Base-by-base conservation (phyloP, 495 filamentous ascomycete genomes). In the Talaromyces borbonicus region DNA sequence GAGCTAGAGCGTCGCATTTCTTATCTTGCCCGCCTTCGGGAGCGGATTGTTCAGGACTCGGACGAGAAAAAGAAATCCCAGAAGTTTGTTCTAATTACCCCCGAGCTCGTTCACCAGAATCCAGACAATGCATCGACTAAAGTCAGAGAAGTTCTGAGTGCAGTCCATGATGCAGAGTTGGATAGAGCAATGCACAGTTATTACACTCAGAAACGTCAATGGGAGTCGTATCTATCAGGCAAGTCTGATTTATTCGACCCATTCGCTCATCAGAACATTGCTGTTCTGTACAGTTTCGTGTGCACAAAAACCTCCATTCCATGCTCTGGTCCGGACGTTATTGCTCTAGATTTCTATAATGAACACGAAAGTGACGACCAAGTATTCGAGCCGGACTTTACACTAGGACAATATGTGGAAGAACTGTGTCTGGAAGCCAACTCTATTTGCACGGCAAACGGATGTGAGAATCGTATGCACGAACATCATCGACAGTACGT, bases 401-500 rank as follows among this genome's bases (percentile, higher is more conserved):
- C 93, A 0, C 68, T 99, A 30, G 93, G 93, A 0, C 90, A 95
- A 57, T 99, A 92, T 61, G 85, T 99, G 14, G 90, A 99, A 56
- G 86, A 95, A 54, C 61, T 97, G 5, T 95, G 87, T 60, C 66
- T 83, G 27, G 73, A 75, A 49, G 84, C 85, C 2, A 78, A 84
- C 54, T 73, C 77, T 5, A 67, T 80, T 3, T 99, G 93, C 58
- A 81, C 76, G 5, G 76, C 82, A 8, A 87, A 92, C 53, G 84
- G 85, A 9, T 99, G 93, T 56, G 88, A 93, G 49, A 80, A 80
- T 39, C 84, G 78, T 51, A 88, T 96, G 87, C 74, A 79, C 49
- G 85, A 97, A 49, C 93, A 99, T 60, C 87, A 97, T 62, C 80
- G 90, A 43, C 93, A 95, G 39, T 99, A 97, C 56, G 93, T 97